Evolutionary conservation across 371 early-diverging fungal genomes (phyloP).

Genomic region (Mucor saturninus): DNA sequence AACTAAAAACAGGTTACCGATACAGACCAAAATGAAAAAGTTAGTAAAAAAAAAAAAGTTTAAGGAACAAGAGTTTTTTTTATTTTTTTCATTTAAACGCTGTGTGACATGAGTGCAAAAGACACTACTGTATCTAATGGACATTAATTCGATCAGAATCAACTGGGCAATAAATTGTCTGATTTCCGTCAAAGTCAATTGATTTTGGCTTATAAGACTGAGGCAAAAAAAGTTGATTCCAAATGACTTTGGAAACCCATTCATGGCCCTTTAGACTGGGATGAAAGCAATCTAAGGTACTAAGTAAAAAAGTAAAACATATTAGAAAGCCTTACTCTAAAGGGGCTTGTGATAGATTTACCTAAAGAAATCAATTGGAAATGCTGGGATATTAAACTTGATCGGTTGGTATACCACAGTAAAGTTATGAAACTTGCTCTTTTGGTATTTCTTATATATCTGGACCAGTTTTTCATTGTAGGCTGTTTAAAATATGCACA

Average conservation of each 20-base stretch:
- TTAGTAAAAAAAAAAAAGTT: too few species aligned
- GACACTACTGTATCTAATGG: conserved; percentile 8
- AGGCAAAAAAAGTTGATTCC: conserved; percentile 12
- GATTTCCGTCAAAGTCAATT: conserved; percentile 27
- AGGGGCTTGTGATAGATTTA: not conserved
- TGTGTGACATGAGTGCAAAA: too few species aligned
- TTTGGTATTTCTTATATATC: conserved; percentile 30
- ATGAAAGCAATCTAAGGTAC: conserved; percentile 29
- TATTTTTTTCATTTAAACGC: too few species aligned
- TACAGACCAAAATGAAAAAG: too few species aligned
- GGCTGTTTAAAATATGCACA: conserved; percentile 5
- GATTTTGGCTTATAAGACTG: conserved; percentile 14
- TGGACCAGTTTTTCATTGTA: conserved; percentile 20
- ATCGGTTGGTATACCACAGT: conserved; percentile 29
- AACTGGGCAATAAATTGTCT: conserved; percentile 40
- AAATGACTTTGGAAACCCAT: conserved; percentile 22
- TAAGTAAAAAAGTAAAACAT: not conserved
- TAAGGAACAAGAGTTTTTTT: too few species aligned
- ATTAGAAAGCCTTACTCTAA: not conserved
- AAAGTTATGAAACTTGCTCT: conserved; percentile 22
- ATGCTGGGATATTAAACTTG: conserved; percentile 23
- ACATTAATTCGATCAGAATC: conserved; percentile 41
- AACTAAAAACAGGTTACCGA: too few species aligned
- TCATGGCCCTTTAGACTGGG: conserved; percentile 25
- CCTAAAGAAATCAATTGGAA: conserved; percentile 34